Conservation (phyloP, 768 basidiomycete genomes). For the Cystobasidium onofrii region DNA sequence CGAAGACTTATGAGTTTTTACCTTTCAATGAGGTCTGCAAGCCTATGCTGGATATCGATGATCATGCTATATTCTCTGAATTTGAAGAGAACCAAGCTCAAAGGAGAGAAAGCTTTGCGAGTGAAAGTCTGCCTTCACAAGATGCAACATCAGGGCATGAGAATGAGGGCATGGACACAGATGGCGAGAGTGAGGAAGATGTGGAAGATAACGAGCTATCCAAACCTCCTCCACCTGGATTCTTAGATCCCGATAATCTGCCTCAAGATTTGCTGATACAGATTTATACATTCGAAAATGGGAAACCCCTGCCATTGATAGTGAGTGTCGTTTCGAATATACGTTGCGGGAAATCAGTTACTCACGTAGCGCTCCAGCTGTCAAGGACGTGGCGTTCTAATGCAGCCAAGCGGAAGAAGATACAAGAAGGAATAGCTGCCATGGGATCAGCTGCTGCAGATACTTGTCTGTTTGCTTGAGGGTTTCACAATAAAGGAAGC, state of each 20-base stretch:
- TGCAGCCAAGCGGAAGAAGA: neutral
- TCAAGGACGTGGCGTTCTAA: neutral
- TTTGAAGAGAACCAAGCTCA: neutral
- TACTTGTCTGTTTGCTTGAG: slow-evolving; percentile 12
- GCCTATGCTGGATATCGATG: slow-evolving; percentile 57
- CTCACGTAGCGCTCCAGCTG: neutral
- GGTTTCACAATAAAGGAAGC: too few species aligned
- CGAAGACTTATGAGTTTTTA: slow-evolving; percentile 71
- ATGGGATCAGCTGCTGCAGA: slow-evolving; percentile 13
- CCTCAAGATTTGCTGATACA: neutral
- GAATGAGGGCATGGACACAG: neutral
- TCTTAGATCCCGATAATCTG: slow-evolving; percentile 16
- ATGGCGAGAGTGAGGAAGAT: slow-evolving; percentile 17
- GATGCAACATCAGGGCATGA: neutral
- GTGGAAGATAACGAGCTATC: slow-evolving; percentile 8
- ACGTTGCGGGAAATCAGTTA: too few species aligned
- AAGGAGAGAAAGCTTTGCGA: neutral
- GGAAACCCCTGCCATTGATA: neutral
- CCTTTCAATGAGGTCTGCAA: slow-evolving; percentile 55
- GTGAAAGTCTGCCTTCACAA: neutral
- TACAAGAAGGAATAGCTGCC: slow-evolving; percentile 11
- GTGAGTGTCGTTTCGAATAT: slow-evolving; percentile 1
- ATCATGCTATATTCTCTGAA: slow-evolving; percentile 61
- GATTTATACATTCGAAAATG: neutral
- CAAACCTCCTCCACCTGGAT: slow-evolving; percentile 20